Base-by-base conservation (phyloP, 306 rosid genomes). In the Rubus parviflorus region DNA sequence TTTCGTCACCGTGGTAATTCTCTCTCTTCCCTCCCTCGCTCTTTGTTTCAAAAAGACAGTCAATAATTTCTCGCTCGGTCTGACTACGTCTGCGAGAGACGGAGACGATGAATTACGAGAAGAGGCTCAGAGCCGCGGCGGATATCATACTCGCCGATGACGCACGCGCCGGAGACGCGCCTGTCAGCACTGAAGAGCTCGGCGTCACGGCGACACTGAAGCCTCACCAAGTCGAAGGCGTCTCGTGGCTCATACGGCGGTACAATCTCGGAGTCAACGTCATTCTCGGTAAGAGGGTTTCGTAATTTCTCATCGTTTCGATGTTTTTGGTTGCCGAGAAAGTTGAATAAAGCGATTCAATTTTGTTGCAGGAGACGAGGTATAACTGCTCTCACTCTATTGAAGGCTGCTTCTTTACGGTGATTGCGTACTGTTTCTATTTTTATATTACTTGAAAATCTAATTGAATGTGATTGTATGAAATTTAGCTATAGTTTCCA, bases 341-440 rank as follows among this genome's bases (percentile, higher is more conserved):
- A 56, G n/a, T n/a, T 48, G 12, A 68, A 16, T 38, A 57, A 58
- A 49, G 15, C 14, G 20, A 30, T 13, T 56, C 23, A 17, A 6
- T 43, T 22, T 80, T 49, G n/a, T n/a, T 88, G 86, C 98, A 94
- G 98, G 98, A 76, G 98, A 94, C 84, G 98, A 94, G 98, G 98
- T 94, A 90, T 52, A 54, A 69, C 76, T 77, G 66, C 86, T 80
- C 40, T 80, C 52, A 43, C 9, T 58, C 52, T 37, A 49, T 73
- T 72, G 70, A 75, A 74, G 43, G 37, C 35, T 78, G 58, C 40
- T 20, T 62, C 40, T 23, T 13, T 23, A 19, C 14, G 23, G 71
- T 83, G 56, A 63, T 58, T 71, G 62, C 45, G 38, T 22, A 35
- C 14, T 17, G 46, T 17, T 1, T 75, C 17, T 23, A 9, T 17